phyloP scores from a whole-genome alignment of 2,329 filamentous ascomycete genomes.

The Aspergillus terreus region DNA sequence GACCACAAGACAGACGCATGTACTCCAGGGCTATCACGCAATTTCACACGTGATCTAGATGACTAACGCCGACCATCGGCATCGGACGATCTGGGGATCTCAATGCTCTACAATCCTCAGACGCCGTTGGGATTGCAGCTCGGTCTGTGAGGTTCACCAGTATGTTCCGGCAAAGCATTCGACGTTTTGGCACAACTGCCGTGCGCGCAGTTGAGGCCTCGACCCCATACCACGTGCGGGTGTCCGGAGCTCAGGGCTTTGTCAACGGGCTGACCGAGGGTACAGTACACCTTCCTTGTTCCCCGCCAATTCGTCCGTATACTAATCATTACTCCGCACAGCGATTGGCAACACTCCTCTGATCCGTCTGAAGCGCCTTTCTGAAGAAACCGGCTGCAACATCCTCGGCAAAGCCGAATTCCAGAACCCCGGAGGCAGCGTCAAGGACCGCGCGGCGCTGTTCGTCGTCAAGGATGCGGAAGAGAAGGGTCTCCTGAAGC shows the following conservation, averaged over 20 bases:
- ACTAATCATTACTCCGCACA: constrained; percentile 35
- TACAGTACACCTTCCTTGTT: constrained; percentile 48
- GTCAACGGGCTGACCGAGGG: constrained; percentile 78
- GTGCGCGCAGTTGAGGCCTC: constrained; percentile 51
- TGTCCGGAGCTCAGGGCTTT: constrained; percentile 76
- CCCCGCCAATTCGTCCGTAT: neutral
- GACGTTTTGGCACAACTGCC: constrained; percentile 64
- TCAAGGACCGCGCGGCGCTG: constrained; percentile 94
- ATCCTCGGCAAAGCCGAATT: constrained; percentile 97
- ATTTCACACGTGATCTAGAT: constrained; percentile 19
- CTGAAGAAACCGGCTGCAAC: constrained; percentile 86
- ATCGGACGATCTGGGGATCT: constrained; percentile 5
- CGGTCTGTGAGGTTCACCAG: constrained; percentile 16
- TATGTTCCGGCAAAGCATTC: constrained; percentile 69
- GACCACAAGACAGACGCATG: neutral
- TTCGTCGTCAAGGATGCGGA: constrained; percentile 94
- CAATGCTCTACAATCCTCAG: constrained; percentile 1
- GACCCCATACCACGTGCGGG: constrained; percentile 62
- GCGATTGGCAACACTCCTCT: constrained; percentile 97
- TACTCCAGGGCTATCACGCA: constrained; percentile 9
- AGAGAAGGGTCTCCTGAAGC: constrained; percentile 72
- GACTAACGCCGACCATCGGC: constrained; percentile 24
- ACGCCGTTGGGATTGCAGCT: constrained; percentile 3
- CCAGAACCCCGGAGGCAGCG: constrained; percentile 92
- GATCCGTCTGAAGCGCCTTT: constrained; percentile 83